Conservation (phyloP, 768 basidiomycete species). For the Lactarius evosmus region DNA sequence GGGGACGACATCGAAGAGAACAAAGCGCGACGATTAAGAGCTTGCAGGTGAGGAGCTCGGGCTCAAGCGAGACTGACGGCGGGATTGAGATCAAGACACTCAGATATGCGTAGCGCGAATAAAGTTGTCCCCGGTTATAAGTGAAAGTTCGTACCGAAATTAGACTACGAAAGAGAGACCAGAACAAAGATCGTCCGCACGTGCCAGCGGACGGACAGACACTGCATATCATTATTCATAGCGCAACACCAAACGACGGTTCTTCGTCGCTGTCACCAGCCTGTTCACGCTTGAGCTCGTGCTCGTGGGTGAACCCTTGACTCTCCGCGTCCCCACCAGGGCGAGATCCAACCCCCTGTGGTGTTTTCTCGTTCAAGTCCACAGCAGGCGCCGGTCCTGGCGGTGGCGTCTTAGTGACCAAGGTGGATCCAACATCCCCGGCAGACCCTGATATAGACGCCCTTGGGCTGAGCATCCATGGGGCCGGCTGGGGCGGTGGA, state of each 20-base stretch:
- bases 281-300: not conserved
- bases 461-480: not conserved
- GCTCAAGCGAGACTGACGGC: not conserved
- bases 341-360: constrained; percentile 1
- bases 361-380: constrained; percentile 14
- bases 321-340: not conserved
- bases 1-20: not conserved
- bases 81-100: not conserved
- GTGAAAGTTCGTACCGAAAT: not conserved
- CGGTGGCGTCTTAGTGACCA: constrained; percentile 1
- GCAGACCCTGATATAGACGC: constrained; percentile 3
- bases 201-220: constrained; percentile 8
- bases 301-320: not conserved
- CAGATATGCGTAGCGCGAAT: not conserved
- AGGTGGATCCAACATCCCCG: not conserved
- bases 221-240: constrained; percentile 6
- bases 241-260: constrained; percentile 23
- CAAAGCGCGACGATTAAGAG: not conserved
- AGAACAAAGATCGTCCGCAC: not conserved
- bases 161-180: not conserved
- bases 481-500: not conserved
- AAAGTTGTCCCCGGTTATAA: not conserved
- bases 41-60: not conserved
- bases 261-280: constrained; percentile 18
- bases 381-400: not conserved